Base-by-base conservation (phyloP, 768 basidiomycete genomes). In the Kwoniella shandongensis region DNA sequence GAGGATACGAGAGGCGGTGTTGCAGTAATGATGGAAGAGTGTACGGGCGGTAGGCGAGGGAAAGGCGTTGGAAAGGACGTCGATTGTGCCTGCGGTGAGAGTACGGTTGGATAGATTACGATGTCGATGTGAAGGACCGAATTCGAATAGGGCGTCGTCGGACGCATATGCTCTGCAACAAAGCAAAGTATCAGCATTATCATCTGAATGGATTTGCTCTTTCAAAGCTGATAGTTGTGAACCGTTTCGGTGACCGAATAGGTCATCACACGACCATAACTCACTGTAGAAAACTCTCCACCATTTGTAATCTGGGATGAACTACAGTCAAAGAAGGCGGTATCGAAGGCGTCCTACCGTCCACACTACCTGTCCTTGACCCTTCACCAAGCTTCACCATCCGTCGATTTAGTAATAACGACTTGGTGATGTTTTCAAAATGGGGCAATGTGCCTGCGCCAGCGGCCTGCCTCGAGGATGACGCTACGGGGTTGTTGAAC, bases 21-120 rank as follows among this genome's bases (percentile, higher is more conserved):
- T 68, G 55, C 57, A 60, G 47, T 63, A 71, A 40, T 71, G 66
- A 35, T 67, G 63, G 32, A 71, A 71, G 6, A 71, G 47, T 2
- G 54, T 61, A 1, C 64, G 57, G 11, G 69, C 66, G 4, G 56
- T 53, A 2, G 64, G 55, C 6, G 66, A 68, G 3, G 69, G 64
- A 39, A 68, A 71, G 15, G 64, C 69, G 42, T 67, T 63, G 30
- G 65, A 54, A 6, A 67, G 51, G n/a, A 67, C 44, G 32, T 63
- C 61, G 27, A 52, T 59, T 12, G 41, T 53, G 13, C 45, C 58
- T 17, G 44, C 44, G 15, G 23, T 48, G 5, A 30, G 17, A 1
- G 53, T 30, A 15, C 35, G 40, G 23, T 54, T 27, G 23, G 47
- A 45, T 22, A 47, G 27, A 29, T 32, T 44, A 13, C 59, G 39